Conservation (phyloP, 345 rosid species). For the Linum tenue region DNA sequence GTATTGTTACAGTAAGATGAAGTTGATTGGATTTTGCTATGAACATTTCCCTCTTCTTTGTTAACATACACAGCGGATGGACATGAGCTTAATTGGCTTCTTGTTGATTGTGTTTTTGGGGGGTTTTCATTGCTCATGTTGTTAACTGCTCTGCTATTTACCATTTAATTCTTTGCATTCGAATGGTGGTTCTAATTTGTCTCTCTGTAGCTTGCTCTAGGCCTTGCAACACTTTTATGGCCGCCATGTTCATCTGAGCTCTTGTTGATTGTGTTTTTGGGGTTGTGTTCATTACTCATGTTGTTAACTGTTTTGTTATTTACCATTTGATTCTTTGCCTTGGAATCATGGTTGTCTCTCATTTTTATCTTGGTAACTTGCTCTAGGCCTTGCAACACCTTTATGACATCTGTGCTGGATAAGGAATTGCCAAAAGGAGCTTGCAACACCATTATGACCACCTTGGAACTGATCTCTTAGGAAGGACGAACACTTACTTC, state of each 20-base stretch:
- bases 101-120: background rate
- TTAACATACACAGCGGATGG: background rate
- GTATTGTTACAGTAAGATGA: background rate
- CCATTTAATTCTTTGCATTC: too few relatives aligned
- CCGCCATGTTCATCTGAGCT: too few relatives aligned
- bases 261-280: too few relatives aligned
- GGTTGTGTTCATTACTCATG: too few relatives aligned
- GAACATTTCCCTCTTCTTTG: background rate
- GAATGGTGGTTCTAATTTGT: too few relatives aligned
- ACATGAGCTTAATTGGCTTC: too few relatives aligned
- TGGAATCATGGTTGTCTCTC: background rate
- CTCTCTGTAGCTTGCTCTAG: too few relatives aligned
- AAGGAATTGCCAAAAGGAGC: background rate
- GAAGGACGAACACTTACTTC: background rate
- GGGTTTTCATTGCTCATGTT: background rate
- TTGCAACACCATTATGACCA: too few relatives aligned
- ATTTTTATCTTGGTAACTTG: background rate
- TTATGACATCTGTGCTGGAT: slow-evolving; percentile 39
- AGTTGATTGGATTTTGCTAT: too few relatives aligned
- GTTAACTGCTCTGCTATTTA: background rate
- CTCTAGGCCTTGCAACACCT: slow-evolving; percentile 69
- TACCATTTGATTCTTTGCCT: background rate
- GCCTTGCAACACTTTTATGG: too few relatives aligned
- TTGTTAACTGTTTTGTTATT: background rate
- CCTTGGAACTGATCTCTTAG: too few relatives aligned